Percentiles rank a stretch among this genome's conserved stretches.
phyloP scores from a whole-genome alignment of 768 basidiomycete genomes.

The Strobilomyces echinocephalus region DNA sequence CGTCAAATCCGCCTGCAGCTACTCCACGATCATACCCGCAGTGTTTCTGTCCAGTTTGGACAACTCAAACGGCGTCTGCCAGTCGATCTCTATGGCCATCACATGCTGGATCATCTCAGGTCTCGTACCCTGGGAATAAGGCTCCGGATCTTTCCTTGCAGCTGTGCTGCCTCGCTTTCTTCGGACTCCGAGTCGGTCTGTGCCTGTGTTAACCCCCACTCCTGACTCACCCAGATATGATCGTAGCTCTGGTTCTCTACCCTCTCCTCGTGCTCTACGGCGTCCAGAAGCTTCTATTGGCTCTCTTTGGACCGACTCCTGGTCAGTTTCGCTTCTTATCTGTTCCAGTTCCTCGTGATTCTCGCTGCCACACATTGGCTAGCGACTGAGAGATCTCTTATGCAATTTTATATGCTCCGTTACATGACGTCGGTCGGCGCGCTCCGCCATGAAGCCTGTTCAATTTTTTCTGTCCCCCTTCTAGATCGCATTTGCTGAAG shows the following conservation, averaged over 20 bases:
- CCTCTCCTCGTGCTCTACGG: conserved; percentile 19
- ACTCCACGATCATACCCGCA: no score
- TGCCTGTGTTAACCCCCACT: not conserved
- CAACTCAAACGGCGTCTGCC: no score
- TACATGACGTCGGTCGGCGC: not conserved
- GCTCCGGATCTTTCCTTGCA: no score
- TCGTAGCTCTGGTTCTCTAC: conserved; percentile 21
- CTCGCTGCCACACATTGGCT: not conserved
- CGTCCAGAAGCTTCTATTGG: conserved; percentile 10
- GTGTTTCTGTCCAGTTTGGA: no score
- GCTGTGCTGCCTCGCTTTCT: no score
- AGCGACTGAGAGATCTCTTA: not conserved
- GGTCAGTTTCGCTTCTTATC: conserved; percentile 10
- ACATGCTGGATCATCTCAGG: no score
- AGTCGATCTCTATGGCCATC: no score
- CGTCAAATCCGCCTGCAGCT: no score
- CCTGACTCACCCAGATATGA: conserved; percentile 18
- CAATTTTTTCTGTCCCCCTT: conserved; percentile 10
- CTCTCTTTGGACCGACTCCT: not conserved
- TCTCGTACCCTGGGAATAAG: no score
- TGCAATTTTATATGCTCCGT: no score
- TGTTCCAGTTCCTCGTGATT: not conserved
- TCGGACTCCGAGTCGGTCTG: no score
- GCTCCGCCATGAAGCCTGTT: not conserved
- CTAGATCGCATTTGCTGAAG: conserved; percentile 8